Percentiles rank a stretch among this genome's conserved stretches.
Conservation (phyloP, 495 filamentous ascomycete genomes). For the Neurospora sp. region DNA sequence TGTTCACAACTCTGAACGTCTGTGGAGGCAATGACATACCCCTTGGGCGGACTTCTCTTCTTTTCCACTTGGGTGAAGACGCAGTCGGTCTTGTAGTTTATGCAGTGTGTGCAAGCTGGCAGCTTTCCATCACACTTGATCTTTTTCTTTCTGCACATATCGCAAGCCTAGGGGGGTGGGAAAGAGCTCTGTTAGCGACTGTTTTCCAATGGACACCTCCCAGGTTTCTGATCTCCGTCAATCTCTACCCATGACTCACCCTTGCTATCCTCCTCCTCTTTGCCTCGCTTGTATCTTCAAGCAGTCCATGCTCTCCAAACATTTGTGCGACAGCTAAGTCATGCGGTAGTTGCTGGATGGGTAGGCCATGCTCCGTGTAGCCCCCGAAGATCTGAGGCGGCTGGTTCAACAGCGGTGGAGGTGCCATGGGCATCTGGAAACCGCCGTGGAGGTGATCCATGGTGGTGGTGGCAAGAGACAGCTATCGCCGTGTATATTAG, state of each 20-base stretch:
- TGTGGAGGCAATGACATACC: slow-evolving; percentile 40
- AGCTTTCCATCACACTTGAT: slow-evolving; percentile 98
- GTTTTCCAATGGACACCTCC: background rate
- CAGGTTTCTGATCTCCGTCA: background rate
- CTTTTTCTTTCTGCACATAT: slow-evolving; percentile 99
- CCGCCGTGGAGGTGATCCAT: slow-evolving; percentile 41
- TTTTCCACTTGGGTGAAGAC: slow-evolving; percentile 98
- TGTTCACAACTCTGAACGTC: background rate
- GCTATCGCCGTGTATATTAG: slow-evolving; percentile 1
- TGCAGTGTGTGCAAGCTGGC: slow-evolving; percentile 90
- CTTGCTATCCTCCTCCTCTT: slow-evolving; percentile 91
- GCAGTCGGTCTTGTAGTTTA: slow-evolving; percentile 97
- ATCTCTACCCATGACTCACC: slow-evolving; percentile 37
- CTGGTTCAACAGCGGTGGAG: slow-evolving; percentile 51
- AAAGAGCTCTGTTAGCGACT: slow-evolving; percentile 8
- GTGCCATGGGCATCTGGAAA: slow-evolving; percentile 42
- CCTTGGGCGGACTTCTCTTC: slow-evolving; percentile 95
- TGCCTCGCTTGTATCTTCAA: slow-evolving; percentile 68
- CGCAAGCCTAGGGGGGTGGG: slow-evolving; percentile 60
- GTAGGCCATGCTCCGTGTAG: slow-evolving; percentile 49
- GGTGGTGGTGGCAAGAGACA: slow-evolving; percentile 5
- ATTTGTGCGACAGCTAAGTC: slow-evolving; percentile 47
- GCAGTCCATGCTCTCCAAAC: slow-evolving; percentile 47
- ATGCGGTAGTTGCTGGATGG: slow-evolving; percentile 39
- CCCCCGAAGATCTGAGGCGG: slow-evolving; percentile 63